Evolutionary conservation across 2,329 filamentous ascomycete species (phyloP), one percentile per base, ranked within the genome.

Genomic region (Aspergillus candidus): DNA sequence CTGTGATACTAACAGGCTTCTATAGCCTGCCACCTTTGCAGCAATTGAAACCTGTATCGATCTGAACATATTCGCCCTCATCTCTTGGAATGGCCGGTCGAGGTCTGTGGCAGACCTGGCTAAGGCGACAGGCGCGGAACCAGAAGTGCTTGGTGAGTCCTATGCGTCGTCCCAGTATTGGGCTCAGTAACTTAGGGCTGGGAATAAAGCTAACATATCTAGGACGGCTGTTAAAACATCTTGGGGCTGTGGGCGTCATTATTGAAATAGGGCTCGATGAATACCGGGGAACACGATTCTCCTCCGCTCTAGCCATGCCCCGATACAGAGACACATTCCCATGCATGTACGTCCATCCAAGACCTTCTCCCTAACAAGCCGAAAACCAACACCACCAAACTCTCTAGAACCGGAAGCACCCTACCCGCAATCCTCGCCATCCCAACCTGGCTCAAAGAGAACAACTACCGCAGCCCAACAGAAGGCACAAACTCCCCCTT

Each of bases 381-480:
- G 4, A 5, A 5, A 18, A 18, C 18, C 18, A 18, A 18, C 18
- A 18, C 18, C 18, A 18, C 6, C 3, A 18, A 18, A 18, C 18
- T 4, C 3, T 50, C 11, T 53, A 58, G 34, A 51, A 49, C 5
- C 53, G 64, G 47, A 55, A 58, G 56, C 57, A 47, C 17, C 14
- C 14, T 3, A 2, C n/a, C 13, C 39, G 34, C 44, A 22, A 47
- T 59, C 8, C 48, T 52, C 13, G 50, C 54, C 22, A 47, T 65
- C 6, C 61, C 60, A 17, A 45, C 48, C 11, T 57, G 48, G 35
- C 48, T 64, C 11, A 55, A 56, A 34, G 53, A 57, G 40, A 58
- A 47, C 11, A 44, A 48, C 15, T 64, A 62, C 43, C 35, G 32
- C 12, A 61, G 56, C 39, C 62, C 62, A 11, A 52, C 45, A 14